Base-by-base conservation (phyloP, 2,329 filamentous ascomycete genomes). In the Capronia coronata region DNA sequence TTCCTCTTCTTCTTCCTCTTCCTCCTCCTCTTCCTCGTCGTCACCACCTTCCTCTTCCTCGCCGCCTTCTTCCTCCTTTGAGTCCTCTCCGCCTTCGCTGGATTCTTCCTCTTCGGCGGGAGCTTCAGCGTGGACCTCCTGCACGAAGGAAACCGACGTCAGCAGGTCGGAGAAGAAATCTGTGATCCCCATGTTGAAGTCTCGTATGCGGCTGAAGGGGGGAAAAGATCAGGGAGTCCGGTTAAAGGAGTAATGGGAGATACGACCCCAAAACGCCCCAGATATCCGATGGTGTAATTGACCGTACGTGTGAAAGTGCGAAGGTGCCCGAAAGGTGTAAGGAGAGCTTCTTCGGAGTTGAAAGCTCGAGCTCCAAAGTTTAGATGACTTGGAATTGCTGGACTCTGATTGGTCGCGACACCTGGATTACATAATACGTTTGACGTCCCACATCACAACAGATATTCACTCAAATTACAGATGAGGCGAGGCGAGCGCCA, bases 1-100 rank as follows among this genome's bases (percentile, higher is more conserved):
- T 74, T 93, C 87, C 58, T 89, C 85, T 55, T 88, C 83, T 54
- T 90, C 87, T 29, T 85, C 83, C 27, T 84, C 83, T 37, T 85
- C 84, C 21, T 83, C 84, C 37, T 83, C 82, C 19, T 78, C 81
- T 25, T 79, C 80, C 29, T 77, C 80, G 21, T 75, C 80, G 14
- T 77, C 76, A 18, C 75, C 76, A 34, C 71, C 73, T 7, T 71
- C 76, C 34, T 71, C 72, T 37, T 75, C 78, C 16, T 71, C 71
- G 37, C 72, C 71, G 56, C 73, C 71, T 57, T 69, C 71, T 45
- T 62, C 53, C 47, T 60, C 63, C 46, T 65, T 64, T 16, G 61
- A 59, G 21, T 61, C 61, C 49, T 65, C 65, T 45, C 61, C 59
- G 47, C 59, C 62, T 55, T 61, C 66, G 56, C 66, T 61, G 60